Evolutionary conservation across 306 rosid genomes (phyloP), one percentile per base, ranked within the genome.

Genomic region (Cucumis melo): DNA sequence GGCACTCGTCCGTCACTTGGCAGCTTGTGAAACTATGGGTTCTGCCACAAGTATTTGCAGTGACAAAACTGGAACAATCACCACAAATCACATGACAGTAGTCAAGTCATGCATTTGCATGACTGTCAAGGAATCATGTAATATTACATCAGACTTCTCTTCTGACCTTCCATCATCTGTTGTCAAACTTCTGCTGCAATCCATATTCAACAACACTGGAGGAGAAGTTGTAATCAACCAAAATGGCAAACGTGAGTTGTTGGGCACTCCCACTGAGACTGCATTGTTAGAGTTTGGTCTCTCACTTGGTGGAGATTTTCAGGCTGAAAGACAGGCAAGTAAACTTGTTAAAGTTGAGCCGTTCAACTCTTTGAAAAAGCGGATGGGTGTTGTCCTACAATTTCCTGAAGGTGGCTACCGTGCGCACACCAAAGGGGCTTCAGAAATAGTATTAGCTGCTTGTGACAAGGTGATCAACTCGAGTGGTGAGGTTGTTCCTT

Each of bases 21-120:
- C 99, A 16, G 99, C 99, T n/a, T 94, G 97, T 56, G 99, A 92
- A 82, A 94, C 97, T 5, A 94, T 94, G 99, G 97, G 99, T 78
- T 94, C 99, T 24, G 95, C 99, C 80, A 94, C 97, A 58, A 87
- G 87, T 60, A 94, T 94, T 68, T 94, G 99, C 23, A 94, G 97
- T 79, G 96, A 94, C 89, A 94, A 93, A 83, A 91, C 97, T 10
- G 98, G 98, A 62, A 94, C 98, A 61, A 83, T 94, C 41, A 94
- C 98, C 27, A 94, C 98, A 80, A 94, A 94, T 79, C 96, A 55
- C 76, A 94, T 94, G 98, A 90, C 97, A 39, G 93, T 94, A 78
- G 98, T 94, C 70, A 94, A 91, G 86, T 90, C 95, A 61, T 94
- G 97, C 89, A 81, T 94, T 84, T 87, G 95, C 78, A 83, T 90